Percentiles rank a stretch among this genome's conserved stretches.
phyloP scores from a whole-genome alignment of 2,329 filamentous ascomycete species.

The Neonectria neomacrospora region DNA sequence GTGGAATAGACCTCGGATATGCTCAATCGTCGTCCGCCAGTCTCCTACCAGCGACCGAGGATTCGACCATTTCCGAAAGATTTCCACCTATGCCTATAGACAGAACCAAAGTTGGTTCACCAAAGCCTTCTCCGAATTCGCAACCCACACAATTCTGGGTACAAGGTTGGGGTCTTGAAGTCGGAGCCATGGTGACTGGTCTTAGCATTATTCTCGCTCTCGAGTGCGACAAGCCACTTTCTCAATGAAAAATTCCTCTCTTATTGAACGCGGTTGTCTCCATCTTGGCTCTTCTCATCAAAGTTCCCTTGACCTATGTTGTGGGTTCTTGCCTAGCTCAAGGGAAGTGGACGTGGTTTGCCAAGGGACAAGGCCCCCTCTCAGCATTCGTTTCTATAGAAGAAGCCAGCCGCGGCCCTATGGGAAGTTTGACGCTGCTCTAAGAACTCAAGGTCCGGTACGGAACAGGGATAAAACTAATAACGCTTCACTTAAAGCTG shows the following conservation, averaged over 20 bases:
- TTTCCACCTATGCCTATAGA: no score
- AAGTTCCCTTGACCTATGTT: conserved; percentile 9
- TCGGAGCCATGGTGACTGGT: neutral
- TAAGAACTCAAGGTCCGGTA: conserved; percentile 5
- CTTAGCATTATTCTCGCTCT: conserved; percentile 4
- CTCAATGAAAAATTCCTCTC: conserved; percentile 2
- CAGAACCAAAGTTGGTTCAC: no score
- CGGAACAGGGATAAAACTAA: neutral
- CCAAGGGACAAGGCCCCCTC: neutral
- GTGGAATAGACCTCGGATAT: no score
- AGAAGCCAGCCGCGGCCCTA: conserved; percentile 13
- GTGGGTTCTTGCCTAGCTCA: conserved; percentile 4
- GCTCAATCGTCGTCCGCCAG: no score
- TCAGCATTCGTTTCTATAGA: conserved; percentile 18
- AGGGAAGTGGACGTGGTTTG: conserved; percentile 15
- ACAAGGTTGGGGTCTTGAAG: neutral
- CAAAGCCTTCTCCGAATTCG: no score
- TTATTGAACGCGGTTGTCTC: conserved; percentile 14
- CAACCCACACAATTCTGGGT: no score
- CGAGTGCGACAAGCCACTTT: neutral
- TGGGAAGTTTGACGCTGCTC: conserved; percentile 2
- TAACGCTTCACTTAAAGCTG: no score
- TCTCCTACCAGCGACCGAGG: neutral
- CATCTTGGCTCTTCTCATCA: conserved; percentile 4
- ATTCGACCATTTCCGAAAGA: neutral